phyloP scores from a whole-genome alignment of 2,329 filamentous ascomycete species.

The Salinomyces thailandicus region DNA sequence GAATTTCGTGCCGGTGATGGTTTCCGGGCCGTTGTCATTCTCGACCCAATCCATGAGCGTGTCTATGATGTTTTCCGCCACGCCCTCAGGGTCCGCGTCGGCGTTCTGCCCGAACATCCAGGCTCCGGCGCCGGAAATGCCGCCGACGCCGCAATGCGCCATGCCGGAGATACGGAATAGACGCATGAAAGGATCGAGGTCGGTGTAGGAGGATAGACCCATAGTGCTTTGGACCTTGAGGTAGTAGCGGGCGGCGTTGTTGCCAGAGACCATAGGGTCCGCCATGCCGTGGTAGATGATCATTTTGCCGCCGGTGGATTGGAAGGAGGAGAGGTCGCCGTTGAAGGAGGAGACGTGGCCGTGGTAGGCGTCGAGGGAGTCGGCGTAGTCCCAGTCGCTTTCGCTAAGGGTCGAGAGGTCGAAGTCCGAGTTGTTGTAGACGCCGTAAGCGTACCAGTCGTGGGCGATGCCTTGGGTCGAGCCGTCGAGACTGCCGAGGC shows the following conservation, averaged over 20 bases:
- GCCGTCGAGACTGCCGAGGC: slow-evolving; percentile 31
- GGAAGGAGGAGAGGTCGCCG: slow-evolving; percentile 31
- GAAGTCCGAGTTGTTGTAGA: slow-evolving; percentile 38
- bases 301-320: slow-evolving; percentile 34
- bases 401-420: slow-evolving; percentile 29
- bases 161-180: slow-evolving; percentile 45
- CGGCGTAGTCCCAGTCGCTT: slow-evolving; percentile 32
- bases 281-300: slow-evolving; percentile 33
- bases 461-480: slow-evolving; percentile 33
- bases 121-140: slow-evolving; percentile 31
- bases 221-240: slow-evolving; percentile 34
- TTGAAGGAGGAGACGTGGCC: slow-evolving; percentile 30
- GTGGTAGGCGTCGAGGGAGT: slow-evolving; percentile 30
- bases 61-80: slow-evolving; percentile 38
- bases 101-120: slow-evolving; percentile 32
- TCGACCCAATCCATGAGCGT: slow-evolving; percentile 33
- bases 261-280: slow-evolving; percentile 36
- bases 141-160: slow-evolving; percentile 40
- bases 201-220: slow-evolving; percentile 27
- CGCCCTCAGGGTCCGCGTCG: slow-evolving; percentile 11
- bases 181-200: slow-evolving; percentile 32
- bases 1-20: slow-evolving; percentile 35
- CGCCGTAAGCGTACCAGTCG: slow-evolving; percentile 38
- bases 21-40: slow-evolving; percentile 21
- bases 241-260: slow-evolving; percentile 40